Percentiles rank a stretch among this genome's conserved stretches.
Conservation (phyloP, 306 rosid species). For the Senna tora region DNA sequence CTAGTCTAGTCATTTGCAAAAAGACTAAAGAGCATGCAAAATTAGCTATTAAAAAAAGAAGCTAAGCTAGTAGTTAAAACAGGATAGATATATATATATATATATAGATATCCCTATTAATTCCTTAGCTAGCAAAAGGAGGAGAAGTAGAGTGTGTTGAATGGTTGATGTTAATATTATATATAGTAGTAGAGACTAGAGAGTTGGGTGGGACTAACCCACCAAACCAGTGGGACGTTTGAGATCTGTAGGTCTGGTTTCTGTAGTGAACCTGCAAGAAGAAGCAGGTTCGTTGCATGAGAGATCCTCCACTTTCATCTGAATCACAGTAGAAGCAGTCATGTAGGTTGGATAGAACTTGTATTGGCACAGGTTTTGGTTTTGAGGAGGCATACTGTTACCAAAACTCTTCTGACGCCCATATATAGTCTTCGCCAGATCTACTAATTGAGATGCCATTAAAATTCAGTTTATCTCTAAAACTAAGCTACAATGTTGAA, state of each 20-base stretch:
- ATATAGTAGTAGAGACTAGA: no score
- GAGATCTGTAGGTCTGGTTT: conserved; percentile 32
- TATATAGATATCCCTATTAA: no score
- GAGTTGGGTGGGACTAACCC: conserved; percentile 29
- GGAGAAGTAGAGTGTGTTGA: no score
- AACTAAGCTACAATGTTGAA: conserved; percentile 10
- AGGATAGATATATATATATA: no score
- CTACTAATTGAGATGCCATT: conserved; percentile 53
- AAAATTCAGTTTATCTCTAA: background rate
- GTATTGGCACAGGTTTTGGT: conserved; percentile 48
- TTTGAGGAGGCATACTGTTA: background rate
- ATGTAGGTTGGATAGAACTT: conserved; percentile 49
- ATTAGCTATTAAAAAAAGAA: no score
- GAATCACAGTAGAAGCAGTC: conserved; percentile 37
- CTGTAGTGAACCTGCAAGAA: conserved; percentile 31
- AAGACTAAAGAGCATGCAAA: conserved; percentile 16
- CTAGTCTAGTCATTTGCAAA: conserved; percentile 6
- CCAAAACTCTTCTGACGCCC: conserved; percentile 44
- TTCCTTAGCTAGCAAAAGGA: no score
- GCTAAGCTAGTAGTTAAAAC: no score
- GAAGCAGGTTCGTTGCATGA: conserved; percentile 43
- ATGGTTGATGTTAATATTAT: no score
- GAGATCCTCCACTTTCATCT: conserved; percentile 42
- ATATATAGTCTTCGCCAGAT: conserved; percentile 40
- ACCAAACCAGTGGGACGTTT: conserved; percentile 41